Conservation (phyloP, 2,329 filamentous ascomycete genomes). For the Trichoderma semiorbis region DNA sequence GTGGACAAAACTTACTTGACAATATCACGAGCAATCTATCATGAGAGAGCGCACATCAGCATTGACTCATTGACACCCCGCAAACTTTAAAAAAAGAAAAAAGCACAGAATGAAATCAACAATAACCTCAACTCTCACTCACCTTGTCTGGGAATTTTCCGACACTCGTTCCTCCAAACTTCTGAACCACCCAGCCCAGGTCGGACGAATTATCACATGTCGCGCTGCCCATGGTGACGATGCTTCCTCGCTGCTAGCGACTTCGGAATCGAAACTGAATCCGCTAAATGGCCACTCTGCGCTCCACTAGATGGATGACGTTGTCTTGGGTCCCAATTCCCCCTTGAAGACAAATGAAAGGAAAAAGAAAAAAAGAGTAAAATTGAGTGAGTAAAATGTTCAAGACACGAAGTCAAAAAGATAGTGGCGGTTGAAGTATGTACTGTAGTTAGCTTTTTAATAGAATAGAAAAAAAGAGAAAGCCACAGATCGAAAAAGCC, state of each 20-base stretch:
- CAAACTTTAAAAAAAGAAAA: background rate
- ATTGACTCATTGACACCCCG: background rate
- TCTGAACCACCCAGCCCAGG: constrained; percentile 80
- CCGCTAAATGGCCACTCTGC: background rate
- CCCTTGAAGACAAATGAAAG: background rate
- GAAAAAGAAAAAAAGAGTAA: background rate
- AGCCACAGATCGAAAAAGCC: background rate
- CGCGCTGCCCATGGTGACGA: constrained; percentile 32
- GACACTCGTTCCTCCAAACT: constrained; percentile 92
- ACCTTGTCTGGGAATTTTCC: constrained; percentile 83
- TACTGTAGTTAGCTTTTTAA: background rate
- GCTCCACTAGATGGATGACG: background rate
- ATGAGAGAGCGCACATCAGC: constrained; percentile 5
- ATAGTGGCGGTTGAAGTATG: background rate
- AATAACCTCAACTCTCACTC: constrained; percentile 21
- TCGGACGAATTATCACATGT: constrained; percentile 35
- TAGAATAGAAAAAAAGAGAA: background rate
- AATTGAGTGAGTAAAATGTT: background rate
- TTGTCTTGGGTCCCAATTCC: background rate
- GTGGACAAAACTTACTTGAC: constrained; percentile 35
- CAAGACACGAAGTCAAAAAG: background rate
- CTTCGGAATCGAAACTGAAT: constrained; percentile 9
- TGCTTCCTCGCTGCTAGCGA: constrained; percentile 8
- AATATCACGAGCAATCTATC: constrained; percentile 42
- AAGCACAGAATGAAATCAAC: background rate